phyloP scores from a whole-genome alignment of 139 green algal genomes.

The Pseudopediastrum boryanum region DNA sequence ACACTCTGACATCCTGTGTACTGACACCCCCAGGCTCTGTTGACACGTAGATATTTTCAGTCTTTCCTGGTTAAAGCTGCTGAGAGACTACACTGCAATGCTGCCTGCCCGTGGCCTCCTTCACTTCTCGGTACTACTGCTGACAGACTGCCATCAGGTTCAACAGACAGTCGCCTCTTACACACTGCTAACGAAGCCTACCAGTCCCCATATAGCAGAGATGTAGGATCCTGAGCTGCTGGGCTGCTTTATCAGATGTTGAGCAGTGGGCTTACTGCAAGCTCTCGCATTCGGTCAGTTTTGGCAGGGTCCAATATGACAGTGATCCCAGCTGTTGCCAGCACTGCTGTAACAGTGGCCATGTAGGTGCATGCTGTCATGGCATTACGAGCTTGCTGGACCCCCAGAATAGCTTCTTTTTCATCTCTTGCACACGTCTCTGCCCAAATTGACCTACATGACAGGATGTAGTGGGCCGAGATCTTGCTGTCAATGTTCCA shows the following conservation, averaged over 20 bases:
- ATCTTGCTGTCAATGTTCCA: too few relatives aligned
- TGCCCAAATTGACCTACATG: constrained; percentile 28
- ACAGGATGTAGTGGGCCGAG: too few relatives aligned
- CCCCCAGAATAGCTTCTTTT: constrained; percentile 11
- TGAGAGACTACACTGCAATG: too few relatives aligned
- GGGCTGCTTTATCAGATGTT: neutral
- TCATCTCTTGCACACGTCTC: constrained; percentile 33
- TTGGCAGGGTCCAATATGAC: constrained; percentile 29
- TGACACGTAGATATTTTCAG: too few relatives aligned
- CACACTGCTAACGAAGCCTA: neutral
- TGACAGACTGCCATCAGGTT: neutral
- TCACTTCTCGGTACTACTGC: neutral
- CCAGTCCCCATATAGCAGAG: neutral
- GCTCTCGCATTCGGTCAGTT: constrained; percentile 8
- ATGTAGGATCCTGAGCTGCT: neutral
- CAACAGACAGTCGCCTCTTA: neutral
- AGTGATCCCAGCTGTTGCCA: constrained; percentile 36
- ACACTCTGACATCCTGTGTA: too few relatives aligned
- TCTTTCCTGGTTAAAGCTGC: too few relatives aligned
- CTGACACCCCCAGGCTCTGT: too few relatives aligned
- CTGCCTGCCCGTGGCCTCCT: too few relatives aligned
- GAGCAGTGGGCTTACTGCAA: neutral
- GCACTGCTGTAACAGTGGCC: constrained; percentile 17
- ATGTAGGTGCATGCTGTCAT: constrained; percentile 42
- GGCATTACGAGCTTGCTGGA: constrained; percentile 38